These are phyloP conservation scores for Quercus dentata DNA, from an alignment of 306 rosid species.

Conservation along the genomic window DNA sequence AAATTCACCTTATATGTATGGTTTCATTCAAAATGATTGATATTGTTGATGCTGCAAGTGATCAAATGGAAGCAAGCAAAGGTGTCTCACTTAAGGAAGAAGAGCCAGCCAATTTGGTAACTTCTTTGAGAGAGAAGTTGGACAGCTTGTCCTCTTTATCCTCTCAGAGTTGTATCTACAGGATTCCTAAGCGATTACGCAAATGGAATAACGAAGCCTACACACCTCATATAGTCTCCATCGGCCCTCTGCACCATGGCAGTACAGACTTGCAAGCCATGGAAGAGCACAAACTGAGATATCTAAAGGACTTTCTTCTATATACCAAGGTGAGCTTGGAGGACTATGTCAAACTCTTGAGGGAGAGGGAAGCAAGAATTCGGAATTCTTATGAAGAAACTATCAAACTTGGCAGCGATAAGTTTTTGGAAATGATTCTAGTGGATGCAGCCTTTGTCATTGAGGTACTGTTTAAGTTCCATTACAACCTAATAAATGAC, in stretches of 20 bases:
- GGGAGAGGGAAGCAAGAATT: not conserved
- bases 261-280: not conserved
- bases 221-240: conserved; percentile 5
- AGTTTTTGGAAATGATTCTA: not conserved
- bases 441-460: not conserved
- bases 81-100: too few relatives aligned
- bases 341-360: not conserved
- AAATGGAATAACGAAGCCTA: not conserved
- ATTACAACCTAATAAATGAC: too few relatives aligned
- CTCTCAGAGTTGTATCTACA: not conserved
- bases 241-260: conserved; percentile 1
- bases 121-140: not conserved
- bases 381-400: not conserved
- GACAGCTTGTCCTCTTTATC: not conserved
- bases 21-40: too few relatives aligned
- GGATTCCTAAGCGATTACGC: not conserved
- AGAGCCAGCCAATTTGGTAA: too few relatives aligned
- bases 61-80: too few relatives aligned
- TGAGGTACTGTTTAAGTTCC: conserved; percentile 2
- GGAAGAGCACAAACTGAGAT: not conserved
- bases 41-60: too few relatives aligned
- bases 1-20: too few relatives aligned
- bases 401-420: not conserved
- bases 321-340: not conserved
- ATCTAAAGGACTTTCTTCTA: not conserved